A percentile compares a stretch with the other conserved stretches of the same genome.
Evolutionary conservation across 768 basidiomycete genomes (phyloP).

Genomic region (Boletus vinaceobasis): DNA sequence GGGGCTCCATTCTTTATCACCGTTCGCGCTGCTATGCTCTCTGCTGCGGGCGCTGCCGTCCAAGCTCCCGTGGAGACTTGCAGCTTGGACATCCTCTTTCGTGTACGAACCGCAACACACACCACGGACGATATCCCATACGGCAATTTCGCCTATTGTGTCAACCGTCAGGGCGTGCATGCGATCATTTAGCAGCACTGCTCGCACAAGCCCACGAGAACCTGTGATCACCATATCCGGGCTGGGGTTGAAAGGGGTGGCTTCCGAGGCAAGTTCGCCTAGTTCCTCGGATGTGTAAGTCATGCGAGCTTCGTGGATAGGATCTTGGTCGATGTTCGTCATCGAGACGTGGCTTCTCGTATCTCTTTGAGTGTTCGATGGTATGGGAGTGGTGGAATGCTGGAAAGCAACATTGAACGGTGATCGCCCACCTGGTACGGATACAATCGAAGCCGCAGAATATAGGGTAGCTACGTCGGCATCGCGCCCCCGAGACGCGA

Average conservation of each 20-base stretch:
- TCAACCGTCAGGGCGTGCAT: constrained; percentile 90
- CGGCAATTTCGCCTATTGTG: constrained; percentile 81
- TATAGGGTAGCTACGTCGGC: constrained; percentile 83
- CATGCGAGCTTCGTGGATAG: constrained; percentile 39
- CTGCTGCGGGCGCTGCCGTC: constrained; percentile 32
- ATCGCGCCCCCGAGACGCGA: constrained; percentile 46
- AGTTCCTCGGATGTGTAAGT: constrained; percentile 59
- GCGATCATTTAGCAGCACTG: constrained; percentile 80
- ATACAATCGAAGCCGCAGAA: constrained; percentile 79
- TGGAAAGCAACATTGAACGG: constrained; percentile 36
- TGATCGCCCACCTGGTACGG: constrained; percentile 49
- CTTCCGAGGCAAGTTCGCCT: constrained; percentile 81
- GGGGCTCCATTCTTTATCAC: constrained; percentile 58
- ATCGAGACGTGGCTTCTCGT: constrained; percentile 17
- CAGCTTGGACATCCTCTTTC: constrained; percentile 61
- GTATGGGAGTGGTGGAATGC: constrained; percentile 24
- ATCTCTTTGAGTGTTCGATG: constrained; percentile 26
- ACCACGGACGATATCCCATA: constrained; percentile 88
- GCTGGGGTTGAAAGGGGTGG: constrained; percentile 46
- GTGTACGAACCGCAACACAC: constrained; percentile 69
- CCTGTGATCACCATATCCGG: constrained; percentile 77
- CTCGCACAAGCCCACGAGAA: constrained; percentile 77
- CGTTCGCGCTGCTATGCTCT: constrained; percentile 32
- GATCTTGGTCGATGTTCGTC: constrained; percentile 27
- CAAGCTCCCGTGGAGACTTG: constrained; percentile 48